Conservation (phyloP, 1,139 yeast genomes). For the Pneumocystis wakefieldiae region DNA sequence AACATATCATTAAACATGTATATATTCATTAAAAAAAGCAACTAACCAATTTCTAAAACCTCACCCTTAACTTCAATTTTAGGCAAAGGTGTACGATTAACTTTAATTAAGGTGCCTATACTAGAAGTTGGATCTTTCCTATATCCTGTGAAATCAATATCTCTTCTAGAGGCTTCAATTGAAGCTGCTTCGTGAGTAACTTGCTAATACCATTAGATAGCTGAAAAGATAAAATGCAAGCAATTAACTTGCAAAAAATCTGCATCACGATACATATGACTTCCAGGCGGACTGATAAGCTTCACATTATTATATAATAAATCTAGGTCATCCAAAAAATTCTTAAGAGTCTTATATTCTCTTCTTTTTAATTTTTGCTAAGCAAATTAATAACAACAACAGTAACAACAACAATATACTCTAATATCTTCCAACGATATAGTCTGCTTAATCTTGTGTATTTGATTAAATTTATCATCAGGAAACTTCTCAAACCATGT, state of each 20-base stretch:
- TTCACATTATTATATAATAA: conserved; percentile 65
- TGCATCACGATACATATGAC: conserved; percentile 46
- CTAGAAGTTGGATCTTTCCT: neutral
- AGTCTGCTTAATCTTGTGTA: conserved; percentile 47
- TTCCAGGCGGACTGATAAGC: conserved; percentile 44
- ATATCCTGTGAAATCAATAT: neutral
- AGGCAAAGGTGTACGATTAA: conserved; percentile 65
- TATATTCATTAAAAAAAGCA: neutral
- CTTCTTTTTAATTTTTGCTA: conserved; percentile 75
- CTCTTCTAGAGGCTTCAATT: neutral
- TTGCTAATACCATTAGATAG: neutral
- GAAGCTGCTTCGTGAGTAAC: neutral
- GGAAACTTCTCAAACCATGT: conserved; percentile 67
- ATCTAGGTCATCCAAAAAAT: conserved; percentile 61
- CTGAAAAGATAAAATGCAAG: neutral
- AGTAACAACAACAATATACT: neutral
- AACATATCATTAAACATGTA: neutral
- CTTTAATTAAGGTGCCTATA: conserved; percentile 25
- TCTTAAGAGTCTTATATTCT: conserved; percentile 60
- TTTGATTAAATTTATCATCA: conserved; percentile 48
- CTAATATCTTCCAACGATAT: conserved; percentile 51
- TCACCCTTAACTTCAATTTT: conserved; percentile 56
- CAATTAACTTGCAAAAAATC: conserved; percentile 43
- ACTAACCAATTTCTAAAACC: conserved; percentile 46
- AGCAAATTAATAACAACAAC: conserved; percentile 23